A percentile compares a stretch with the other conserved stretches of the same genome.
These are phyloP conservation scores for Discostella stelligeroides DNA, from an alignment of 108 stramenopile genomes.

Conservation along the genomic window DNA sequence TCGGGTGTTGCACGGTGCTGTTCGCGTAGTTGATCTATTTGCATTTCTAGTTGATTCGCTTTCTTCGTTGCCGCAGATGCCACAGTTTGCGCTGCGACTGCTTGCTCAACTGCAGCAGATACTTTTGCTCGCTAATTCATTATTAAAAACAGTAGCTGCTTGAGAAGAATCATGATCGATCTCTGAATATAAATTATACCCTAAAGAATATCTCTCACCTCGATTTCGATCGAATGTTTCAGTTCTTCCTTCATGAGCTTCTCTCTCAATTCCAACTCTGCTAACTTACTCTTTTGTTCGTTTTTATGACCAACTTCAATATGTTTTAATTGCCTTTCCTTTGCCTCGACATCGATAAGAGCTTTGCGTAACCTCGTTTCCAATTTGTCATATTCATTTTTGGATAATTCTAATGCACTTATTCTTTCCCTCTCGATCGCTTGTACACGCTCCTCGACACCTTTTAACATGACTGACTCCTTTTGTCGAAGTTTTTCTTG, in stretches of 20 bases:
- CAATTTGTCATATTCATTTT: conserved; percentile 48
- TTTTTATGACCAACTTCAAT: conserved; percentile 26
- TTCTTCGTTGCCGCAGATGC: conserved; percentile 37
- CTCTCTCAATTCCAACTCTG: conserved; percentile 50
- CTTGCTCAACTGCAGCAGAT: conserved; percentile 42
- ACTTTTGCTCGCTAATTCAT: conserved; percentile 44
- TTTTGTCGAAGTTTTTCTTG: conserved; percentile 50
- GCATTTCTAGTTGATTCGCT: conserved; percentile 29
- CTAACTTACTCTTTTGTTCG: conserved; percentile 44
- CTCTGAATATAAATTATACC: background rate
- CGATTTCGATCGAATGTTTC: conserved; percentile 43
- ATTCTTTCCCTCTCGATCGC: conserved; percentile 36
- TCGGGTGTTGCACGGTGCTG: conserved; percentile 50
- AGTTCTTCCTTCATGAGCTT: conserved; percentile 49
- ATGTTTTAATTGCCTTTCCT: conserved; percentile 43
- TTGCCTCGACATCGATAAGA: conserved; percentile 48
- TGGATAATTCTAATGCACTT: conserved; percentile 20
- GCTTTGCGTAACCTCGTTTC: conserved; percentile 45
- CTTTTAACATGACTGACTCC: conserved; percentile 37
- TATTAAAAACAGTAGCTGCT: background rate
- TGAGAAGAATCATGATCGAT: conserved; percentile 2
- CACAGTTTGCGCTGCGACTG: conserved; percentile 40
- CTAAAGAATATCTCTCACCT: conserved; percentile 19
- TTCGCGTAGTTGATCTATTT: conserved; percentile 44
- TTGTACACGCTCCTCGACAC: conserved; percentile 35